A percentile compares a stretch with the other conserved stretches of the same genome.
Evolutionary conservation across 2,329 filamentous ascomycete species (phyloP).

Genomic region (Phialocephala subalpina): DNA sequence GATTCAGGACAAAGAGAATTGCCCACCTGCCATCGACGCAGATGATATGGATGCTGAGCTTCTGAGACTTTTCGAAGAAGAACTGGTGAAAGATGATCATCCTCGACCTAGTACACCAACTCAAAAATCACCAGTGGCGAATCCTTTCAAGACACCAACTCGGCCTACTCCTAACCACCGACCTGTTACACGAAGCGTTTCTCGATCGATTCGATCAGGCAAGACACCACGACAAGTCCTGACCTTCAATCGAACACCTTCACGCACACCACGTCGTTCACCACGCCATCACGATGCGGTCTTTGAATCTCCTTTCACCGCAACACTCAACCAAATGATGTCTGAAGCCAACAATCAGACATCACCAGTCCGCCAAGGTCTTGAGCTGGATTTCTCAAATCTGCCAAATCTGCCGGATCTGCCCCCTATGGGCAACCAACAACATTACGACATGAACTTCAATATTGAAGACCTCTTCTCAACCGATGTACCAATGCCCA

Average conservation of each 20-base stretch:
- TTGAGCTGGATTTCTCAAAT: constrained; percentile 44
- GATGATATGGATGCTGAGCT: constrained; percentile 41
- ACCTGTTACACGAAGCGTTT: constrained; percentile 43
- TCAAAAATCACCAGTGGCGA: constrained; percentile 31
- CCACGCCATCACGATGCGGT: constrained; percentile 37
- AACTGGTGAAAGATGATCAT: constrained; percentile 32
- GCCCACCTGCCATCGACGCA: constrained; percentile 30
- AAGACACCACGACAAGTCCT: constrained; percentile 41
- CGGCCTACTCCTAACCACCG: constrained; percentile 43
- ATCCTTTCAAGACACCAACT: constrained; percentile 46
- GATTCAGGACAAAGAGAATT: constrained; percentile 42
- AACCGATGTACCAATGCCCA: constrained; percentile 54
- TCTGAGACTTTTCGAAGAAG: constrained; percentile 43
- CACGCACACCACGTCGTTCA: constrained; percentile 41
- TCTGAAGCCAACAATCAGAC: constrained; percentile 40
- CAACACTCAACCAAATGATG: constrained; percentile 43
- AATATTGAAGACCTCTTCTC: constrained; percentile 51
- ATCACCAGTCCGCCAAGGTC: constrained; percentile 37
- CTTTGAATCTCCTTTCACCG: constrained; percentile 47
- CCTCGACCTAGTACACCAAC: constrained; percentile 42
- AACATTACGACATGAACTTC: constrained; percentile 36
- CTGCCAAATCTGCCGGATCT: constrained; percentile 40
- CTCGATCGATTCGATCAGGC: constrained; percentile 36
- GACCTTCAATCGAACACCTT: constrained; percentile 38
- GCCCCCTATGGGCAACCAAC: constrained; percentile 29